phyloP scores from a whole-genome alignment of 2,329 filamentous ascomycete species.

The Alternaria atra region DNA sequence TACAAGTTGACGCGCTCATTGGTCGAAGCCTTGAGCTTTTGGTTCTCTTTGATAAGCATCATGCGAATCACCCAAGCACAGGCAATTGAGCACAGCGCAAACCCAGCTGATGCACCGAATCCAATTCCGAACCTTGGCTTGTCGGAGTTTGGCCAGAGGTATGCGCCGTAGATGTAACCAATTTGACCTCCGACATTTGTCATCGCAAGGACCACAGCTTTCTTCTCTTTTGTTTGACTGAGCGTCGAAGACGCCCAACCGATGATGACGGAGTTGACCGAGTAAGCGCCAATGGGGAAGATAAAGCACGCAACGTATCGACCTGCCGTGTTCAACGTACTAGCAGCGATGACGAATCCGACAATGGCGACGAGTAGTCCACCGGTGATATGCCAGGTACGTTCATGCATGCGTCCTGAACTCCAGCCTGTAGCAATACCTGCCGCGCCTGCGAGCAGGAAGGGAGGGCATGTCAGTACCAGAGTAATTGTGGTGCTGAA shows the following conservation, averaged over 20 bases:
- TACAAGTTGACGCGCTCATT: conserved; percentile 41
- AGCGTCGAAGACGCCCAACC: conserved; percentile 42
- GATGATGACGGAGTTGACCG: conserved; percentile 44
- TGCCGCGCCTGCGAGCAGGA: conserved; percentile 56
- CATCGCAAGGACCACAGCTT: conserved; percentile 43
- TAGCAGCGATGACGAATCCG: conserved; percentile 53
- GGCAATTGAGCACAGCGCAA: conserved; percentile 39
- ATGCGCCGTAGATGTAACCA: conserved; percentile 42
- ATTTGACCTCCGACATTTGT: conserved; percentile 41
- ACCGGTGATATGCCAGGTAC: conserved; percentile 61
- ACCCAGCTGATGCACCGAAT: conserved; percentile 40
- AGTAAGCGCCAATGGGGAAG: conserved; percentile 42
- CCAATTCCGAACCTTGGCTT: conserved; percentile 38
- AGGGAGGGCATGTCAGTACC: conserved; percentile 58
- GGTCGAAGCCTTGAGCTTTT: conserved; percentile 32
- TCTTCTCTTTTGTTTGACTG: conserved; percentile 42
- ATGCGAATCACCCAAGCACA: conserved; percentile 40
- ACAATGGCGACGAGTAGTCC: conserved; percentile 54
- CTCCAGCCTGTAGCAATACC: conserved; percentile 61
- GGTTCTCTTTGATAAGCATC: conserved; percentile 42
- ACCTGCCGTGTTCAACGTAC: conserved; percentile 38
- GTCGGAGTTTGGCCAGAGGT: conserved; percentile 39
- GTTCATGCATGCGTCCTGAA: conserved; percentile 60
- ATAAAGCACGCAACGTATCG: conserved; percentile 44
- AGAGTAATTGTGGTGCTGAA: conserved; percentile 49